A percentile compares a stretch with the other conserved stretches of the same genome.
Evolutionary conservation across 225 moss, liverwort and hornwort species (phyloP).

Genomic region (Physcomitrium patens): DNA sequence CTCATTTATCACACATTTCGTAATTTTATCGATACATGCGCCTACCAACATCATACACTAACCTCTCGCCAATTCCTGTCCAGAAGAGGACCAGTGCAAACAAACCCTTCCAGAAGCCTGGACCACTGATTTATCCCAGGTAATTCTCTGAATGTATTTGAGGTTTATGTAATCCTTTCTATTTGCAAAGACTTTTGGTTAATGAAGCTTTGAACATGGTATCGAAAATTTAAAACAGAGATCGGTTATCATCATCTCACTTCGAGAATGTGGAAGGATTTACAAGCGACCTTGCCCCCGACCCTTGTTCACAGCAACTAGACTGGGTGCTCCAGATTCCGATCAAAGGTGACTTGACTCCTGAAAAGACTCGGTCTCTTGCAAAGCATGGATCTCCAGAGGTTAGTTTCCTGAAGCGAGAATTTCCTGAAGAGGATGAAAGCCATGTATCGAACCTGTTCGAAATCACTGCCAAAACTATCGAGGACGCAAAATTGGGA

Average conservation of each 20-base stretch:
- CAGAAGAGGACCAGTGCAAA: slow-evolving; percentile 33
- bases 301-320: slow-evolving; percentile 48
- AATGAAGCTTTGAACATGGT: slow-evolving; percentile 51
- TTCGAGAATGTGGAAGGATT: slow-evolving; percentile 67
- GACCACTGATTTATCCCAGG: slow-evolving; percentile 33
- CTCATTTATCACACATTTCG: too few species aligned
- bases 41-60: neutral
- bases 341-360: slow-evolving; percentile 41
- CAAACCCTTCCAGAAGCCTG: neutral
- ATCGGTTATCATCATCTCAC: slow-evolving; percentile 56
- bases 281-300: slow-evolving; percentile 61
- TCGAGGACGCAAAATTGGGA: slow-evolving; percentile 20
- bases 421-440: slow-evolving; percentile 27
- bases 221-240: slow-evolving; percentile 51
- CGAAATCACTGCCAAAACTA: slow-evolving; percentile 50
- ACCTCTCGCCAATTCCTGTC: slow-evolving; percentile 14
- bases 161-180: neutral
- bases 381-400: slow-evolving; percentile 28
- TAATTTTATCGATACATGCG: too few species aligned
- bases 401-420: neutral
- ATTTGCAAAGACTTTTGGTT: slow-evolving; percentile 19
- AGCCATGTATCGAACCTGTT: slow-evolving; percentile 47
- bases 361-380: slow-evolving; percentile 35
- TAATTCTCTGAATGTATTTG: slow-evolving; percentile 5
- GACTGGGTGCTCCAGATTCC: slow-evolving; percentile 42